Evolutionary conservation across 2,329 filamentous ascomycete species (phyloP).

Genomic region (Neonectria hederae): DNA sequence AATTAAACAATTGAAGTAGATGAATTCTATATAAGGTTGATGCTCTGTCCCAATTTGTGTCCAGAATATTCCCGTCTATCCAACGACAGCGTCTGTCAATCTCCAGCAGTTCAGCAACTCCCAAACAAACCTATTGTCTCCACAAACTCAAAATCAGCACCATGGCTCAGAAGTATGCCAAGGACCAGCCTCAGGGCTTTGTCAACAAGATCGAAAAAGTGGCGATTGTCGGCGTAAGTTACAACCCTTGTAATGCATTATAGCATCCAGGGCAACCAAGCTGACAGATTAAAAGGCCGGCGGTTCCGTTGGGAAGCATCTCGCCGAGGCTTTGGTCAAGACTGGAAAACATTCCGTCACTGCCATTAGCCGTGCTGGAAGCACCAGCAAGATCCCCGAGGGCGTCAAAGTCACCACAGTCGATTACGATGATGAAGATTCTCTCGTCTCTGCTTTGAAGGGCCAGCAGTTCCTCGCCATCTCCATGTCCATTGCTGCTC

Average conservation of each 20-base stretch:
- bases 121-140: not conserved
- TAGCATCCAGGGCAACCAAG: not conserved
- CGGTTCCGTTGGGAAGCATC: constrained; percentile 52
- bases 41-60: not conserved
- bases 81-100: not conserved
- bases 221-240: constrained; percentile 60
- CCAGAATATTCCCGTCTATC: not conserved
- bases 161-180: constrained; percentile 45
- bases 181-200: constrained; percentile 50
- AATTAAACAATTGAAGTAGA: not conserved
- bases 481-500: constrained; percentile 56
- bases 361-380: constrained; percentile 58
- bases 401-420: constrained; percentile 55
- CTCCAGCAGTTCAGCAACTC: not conserved
- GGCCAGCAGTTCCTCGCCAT: constrained; percentile 68
- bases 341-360: constrained; percentile 62
- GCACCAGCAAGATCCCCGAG: constrained; percentile 53
- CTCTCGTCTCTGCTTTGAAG: constrained; percentile 59
- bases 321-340: constrained; percentile 54
- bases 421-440: constrained; percentile 54
- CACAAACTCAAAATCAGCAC: not conserved
- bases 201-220: constrained; percentile 55
- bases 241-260: too few relatives aligned
- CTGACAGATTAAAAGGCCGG: constrained; percentile 48
- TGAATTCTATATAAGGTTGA: not conserved